These are phyloP conservation scores for Sequoiadendron giganteum DNA, from an alignment of 75 land plant species.

Conservation along the genomic window DNA sequence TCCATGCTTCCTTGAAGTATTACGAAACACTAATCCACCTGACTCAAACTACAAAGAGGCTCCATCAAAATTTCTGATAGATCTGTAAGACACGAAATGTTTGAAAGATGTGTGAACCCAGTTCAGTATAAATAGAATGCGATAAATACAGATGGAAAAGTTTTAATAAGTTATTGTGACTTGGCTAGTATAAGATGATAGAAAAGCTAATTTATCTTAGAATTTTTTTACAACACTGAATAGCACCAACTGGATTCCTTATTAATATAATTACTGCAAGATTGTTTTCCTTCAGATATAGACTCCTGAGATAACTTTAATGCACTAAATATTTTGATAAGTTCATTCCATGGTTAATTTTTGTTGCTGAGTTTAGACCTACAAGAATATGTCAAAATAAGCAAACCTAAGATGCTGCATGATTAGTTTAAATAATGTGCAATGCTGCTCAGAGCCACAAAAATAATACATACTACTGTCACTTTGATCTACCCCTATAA, in stretches of 20 bases:
- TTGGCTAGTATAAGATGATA: not conserved
- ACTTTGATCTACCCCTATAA: not conserved
- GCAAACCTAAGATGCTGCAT: not conserved
- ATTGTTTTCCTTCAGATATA: not conserved
- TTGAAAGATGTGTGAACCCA: not conserved
- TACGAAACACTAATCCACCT: not conserved
- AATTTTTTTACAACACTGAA: not conserved
- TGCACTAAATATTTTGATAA: not conserved
- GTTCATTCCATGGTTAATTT: not conserved
- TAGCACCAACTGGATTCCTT: not conserved
- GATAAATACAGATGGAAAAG: not conserved
- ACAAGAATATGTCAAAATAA: not conserved
- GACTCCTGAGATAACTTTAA: not conserved
- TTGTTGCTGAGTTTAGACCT: not conserved
- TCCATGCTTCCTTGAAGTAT: not conserved
- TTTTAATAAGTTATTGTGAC: not conserved
- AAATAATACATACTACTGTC: not conserved
- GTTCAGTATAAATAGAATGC: not conserved
- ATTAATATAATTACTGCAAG: not conserved
- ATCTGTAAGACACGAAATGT: not conserved
- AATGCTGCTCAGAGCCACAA: not conserved
- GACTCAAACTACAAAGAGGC: not conserved
- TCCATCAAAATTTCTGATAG: not conserved
- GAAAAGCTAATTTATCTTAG: not conserved
- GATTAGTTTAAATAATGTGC: not conserved